Conservation (phyloP, 2,329 filamentous ascomycete genomes). For the Aspergillus amoenus region DNA sequence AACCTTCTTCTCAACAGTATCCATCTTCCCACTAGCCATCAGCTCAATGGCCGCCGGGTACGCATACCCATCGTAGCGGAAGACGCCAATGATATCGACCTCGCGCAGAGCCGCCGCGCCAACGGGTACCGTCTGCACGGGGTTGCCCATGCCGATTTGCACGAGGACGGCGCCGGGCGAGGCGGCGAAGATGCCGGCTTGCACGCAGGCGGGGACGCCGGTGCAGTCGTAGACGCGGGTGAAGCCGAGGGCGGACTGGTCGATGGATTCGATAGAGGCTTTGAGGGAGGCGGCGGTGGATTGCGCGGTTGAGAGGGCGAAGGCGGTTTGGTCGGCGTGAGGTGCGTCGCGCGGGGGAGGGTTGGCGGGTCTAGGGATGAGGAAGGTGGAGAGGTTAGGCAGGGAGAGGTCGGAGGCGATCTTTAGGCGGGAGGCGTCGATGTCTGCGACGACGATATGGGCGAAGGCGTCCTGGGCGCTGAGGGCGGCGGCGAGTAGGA, state of each 20-base stretch:
- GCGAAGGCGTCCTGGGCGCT: constrained; percentile 54
- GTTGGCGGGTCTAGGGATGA: constrained; percentile 34
- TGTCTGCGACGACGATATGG: constrained; percentile 61
- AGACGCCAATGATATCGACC: constrained; percentile 58
- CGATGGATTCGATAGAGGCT: background rate
- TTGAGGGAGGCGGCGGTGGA: constrained; percentile 34
- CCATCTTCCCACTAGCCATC: constrained; percentile 51
- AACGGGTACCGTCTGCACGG: constrained; percentile 54
- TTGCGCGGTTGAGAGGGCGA: constrained; percentile 37
- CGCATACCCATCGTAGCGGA: constrained; percentile 54
- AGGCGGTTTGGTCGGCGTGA: constrained; percentile 32
- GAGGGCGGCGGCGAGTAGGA: constrained; percentile 59
- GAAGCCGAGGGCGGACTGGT: constrained; percentile 35
- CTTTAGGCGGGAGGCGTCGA: constrained; percentile 55
- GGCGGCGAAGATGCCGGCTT: constrained; percentile 46
- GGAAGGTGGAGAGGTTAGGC: constrained; percentile 33
- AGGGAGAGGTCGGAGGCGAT: constrained; percentile 50
- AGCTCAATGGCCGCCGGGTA: constrained; percentile 57
- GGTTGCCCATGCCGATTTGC: constrained; percentile 59
- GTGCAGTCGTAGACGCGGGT: constrained; percentile 49
- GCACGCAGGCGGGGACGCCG: constrained; percentile 45
- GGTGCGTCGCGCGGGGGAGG: constrained; percentile 33
- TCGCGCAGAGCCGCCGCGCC: constrained; percentile 56
- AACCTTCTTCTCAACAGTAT: constrained; percentile 50
- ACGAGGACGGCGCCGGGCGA: constrained; percentile 52